Conservation (phyloP, 2,329 filamentous ascomycete species). For the Penicillium sp. region DNA sequence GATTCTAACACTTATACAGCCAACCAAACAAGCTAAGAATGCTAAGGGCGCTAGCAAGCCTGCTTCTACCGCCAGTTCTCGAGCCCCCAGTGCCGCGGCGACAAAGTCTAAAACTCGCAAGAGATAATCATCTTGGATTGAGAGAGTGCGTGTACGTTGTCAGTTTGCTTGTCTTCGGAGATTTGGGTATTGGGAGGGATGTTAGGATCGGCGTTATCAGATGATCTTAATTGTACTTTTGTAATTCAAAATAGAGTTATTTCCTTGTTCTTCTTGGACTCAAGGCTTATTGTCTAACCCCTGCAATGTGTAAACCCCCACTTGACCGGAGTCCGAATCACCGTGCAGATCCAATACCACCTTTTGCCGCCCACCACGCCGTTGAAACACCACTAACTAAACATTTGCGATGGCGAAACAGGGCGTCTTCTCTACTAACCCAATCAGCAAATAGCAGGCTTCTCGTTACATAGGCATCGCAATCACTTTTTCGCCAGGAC, state of each 20-base stretch:
- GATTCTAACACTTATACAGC: conserved; percentile 20
- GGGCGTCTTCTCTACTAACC: not conserved
- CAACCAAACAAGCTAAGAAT: conserved; percentile 93
- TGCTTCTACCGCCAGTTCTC: conserved; percentile 72
- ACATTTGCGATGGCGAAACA: conserved; percentile 3
- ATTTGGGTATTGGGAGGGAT: conserved; percentile 7
- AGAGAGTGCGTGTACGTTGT: not conserved
- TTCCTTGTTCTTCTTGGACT: not conserved
- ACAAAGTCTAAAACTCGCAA: conserved; percentile 52
- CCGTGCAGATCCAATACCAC: conserved; percentile 16
- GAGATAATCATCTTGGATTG: conserved; percentile 39
- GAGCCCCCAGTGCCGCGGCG: conserved; percentile 78
- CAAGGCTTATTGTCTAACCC: conserved; percentile 14
- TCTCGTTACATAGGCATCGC: not conserved
- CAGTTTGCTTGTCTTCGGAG: conserved; percentile 7
- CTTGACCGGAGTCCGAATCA: conserved; percentile 10
- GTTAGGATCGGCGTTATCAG: conserved; percentile 22
- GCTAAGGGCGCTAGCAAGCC: conserved; percentile 76
- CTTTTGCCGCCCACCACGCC: not conserved
- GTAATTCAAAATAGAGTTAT: conserved; percentile 17
- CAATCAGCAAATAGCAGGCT: not conserved
- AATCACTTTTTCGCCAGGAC: not conserved
- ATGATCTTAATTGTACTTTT: conserved; percentile 15
- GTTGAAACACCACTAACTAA: conserved; percentile 9
- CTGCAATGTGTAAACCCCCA: not conserved